Evolutionary conservation across 768 basidiomycete genomes (phyloP).

Genomic region (Tricholoma terreum): DNA sequence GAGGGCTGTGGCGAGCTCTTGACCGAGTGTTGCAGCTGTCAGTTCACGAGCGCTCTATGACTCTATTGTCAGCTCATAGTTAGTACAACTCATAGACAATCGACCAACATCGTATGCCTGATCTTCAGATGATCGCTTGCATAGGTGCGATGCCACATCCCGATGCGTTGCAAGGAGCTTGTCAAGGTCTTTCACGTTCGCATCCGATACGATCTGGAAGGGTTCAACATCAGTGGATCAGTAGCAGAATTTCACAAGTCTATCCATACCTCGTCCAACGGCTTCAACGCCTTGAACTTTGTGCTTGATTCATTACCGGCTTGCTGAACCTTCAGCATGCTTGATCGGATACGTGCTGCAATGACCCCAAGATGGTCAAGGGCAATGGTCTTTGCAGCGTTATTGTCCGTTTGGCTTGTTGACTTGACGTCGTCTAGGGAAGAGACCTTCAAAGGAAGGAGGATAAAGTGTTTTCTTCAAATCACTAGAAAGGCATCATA

Average conservation of each 20-base stretch:
- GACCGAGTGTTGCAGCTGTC: constrained; percentile 73
- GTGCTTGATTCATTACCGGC: constrained; percentile 22
- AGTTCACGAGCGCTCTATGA: constrained; percentile 82
- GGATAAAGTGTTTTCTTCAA: background rate
- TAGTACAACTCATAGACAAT: background rate
- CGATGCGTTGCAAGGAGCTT: constrained; percentile 60
- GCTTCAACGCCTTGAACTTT: constrained; percentile 41
- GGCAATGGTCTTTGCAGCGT: constrained; percentile 84
- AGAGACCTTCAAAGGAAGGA: constrained; percentile 50
- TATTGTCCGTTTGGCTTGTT: constrained; percentile 62
- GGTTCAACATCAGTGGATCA: background rate
- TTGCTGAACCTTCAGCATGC: constrained; percentile 45
- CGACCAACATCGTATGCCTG: constrained; percentile 73
- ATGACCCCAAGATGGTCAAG: constrained; percentile 95
- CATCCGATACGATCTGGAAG: constrained; percentile 49
- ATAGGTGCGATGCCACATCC: constrained; percentile 63
- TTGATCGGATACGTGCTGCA: constrained; percentile 73
- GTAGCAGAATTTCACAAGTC: constrained; percentile 2
- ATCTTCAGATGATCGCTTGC: constrained; percentile 71
- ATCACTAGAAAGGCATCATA: constrained; percentile 27
- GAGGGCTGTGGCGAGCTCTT: constrained; percentile 74
- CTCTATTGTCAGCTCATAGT: background rate
- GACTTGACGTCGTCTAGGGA: constrained; percentile 82
- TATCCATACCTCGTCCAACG: constrained; percentile 67
- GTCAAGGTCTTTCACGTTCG: constrained; percentile 51